Base-by-base conservation (phyloP, 345 rosid species). In the Euphorbia pulcherrima region DNA sequence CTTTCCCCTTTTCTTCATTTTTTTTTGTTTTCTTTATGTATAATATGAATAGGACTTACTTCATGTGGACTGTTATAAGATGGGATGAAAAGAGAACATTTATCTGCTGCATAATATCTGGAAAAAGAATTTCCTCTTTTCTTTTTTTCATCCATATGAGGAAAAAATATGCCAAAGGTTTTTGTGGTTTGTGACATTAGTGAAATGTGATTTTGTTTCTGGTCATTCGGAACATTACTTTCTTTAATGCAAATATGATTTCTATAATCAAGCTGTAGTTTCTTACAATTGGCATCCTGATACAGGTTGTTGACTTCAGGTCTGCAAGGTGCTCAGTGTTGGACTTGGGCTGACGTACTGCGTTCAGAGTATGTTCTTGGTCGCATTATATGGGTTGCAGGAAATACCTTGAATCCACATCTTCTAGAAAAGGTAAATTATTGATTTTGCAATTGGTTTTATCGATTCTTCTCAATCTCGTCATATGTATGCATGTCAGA, bases 361-460 rank as follows among this genome's bases (percentile, higher is more conserved):
- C 74, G 70, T 60, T 73, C 90, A 48, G 89, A 86, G 70, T 84
- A 84, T 75, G 69, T 86, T 50, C 72, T 89, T 52, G 56, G 69
- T 24, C 90, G 90, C 69, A 68, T 93, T 65, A 64, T 87, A 58
- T 93, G 97, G 98, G 75, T 93, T 67, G 77, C 75, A 0, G 97
- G 86, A 75, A 90, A 93, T 79, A 80, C 97, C 51, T 81, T 93
- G 69, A 86, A 86, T 70, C 76, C 80, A 39, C 83, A 82, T 57
- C 92, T 93, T 64, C 67, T 78, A 55, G 94, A 90, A 78, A 90
- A 87, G 98, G 97, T 86, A 66, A 46, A 50, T 18, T 74, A 44
- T 70, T 58, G 20, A 75, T 21, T 63, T 52, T 63, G 27, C 67
- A 26, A 67, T 41, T 26, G 13, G 33, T 16, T 16, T 37, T 33